phyloP scores from a whole-genome alignment of 2,329 filamentous ascomycete species.

The Metarhizium humberi region DNA sequence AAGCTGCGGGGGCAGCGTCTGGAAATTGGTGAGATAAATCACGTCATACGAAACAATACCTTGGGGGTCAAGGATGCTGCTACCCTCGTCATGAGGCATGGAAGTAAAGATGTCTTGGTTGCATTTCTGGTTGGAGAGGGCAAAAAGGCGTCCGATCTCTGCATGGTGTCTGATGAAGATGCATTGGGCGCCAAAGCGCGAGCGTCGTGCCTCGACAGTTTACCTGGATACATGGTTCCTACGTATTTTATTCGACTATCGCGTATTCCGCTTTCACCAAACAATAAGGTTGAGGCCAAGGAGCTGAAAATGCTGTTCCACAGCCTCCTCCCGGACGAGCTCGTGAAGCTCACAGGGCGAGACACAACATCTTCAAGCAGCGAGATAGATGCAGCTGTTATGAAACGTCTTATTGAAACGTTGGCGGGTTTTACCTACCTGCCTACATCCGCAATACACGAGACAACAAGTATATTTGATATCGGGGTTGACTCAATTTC shows the following conservation, averaged over 20 bases:
- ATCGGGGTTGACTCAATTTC: slow-evolving; percentile 84
- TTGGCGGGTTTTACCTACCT: slow-evolving; percentile 45
- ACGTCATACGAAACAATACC: slow-evolving; percentile 59
- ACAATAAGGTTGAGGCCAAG: slow-evolving; percentile 81
- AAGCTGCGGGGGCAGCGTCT: slow-evolving; percentile 84
- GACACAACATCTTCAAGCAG: slow-evolving; percentile 12
- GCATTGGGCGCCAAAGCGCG: slow-evolving; percentile 37
- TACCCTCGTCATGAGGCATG: slow-evolving; percentile 65
- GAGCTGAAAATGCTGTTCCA: slow-evolving; percentile 58
- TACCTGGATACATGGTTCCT: slow-evolving; percentile 86
- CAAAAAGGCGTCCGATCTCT: slow-evolving; percentile 7
- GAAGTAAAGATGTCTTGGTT: slow-evolving; percentile 75
- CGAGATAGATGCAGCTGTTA: slow-evolving; percentile 25
- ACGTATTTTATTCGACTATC: slow-evolving; percentile 69
- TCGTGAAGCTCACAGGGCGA: slow-evolving; percentile 46
- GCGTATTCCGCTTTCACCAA: slow-evolving; percentile 69
- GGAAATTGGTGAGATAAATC: slow-evolving; percentile 86
- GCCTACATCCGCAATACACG: slow-evolving; percentile 31
- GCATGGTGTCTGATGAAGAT: slow-evolving; percentile 19
- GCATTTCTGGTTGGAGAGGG: slow-evolving; percentile 50
- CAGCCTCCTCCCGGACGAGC: slow-evolving; percentile 45
- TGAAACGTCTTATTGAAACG: slow-evolving; percentile 39
- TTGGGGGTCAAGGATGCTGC: slow-evolving; percentile 56
- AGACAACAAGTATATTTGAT: slow-evolving; percentile 67
- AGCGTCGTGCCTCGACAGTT: slow-evolving; percentile 54